Conservation (phyloP, 192 early-diverging fungal species). For the Coemansia erecta region DNA sequence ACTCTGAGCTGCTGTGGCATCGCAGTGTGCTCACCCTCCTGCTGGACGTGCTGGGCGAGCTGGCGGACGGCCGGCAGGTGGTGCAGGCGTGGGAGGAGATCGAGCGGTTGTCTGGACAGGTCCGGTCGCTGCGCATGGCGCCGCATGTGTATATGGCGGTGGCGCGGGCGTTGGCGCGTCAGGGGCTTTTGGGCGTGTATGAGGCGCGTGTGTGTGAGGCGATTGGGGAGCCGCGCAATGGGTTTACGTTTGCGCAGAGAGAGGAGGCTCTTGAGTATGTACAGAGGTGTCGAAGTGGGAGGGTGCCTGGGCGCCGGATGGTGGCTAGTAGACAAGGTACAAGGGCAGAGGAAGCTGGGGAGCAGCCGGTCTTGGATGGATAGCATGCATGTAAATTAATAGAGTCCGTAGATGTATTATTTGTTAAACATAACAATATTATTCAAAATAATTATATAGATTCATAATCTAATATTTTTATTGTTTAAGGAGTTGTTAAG, state of each 20-base stretch:
- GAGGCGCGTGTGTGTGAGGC: constrained; percentile 17
- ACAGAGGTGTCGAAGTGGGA: constrained; percentile 1
- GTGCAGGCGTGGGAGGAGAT: constrained; percentile 40
- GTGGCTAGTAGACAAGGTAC: no score
- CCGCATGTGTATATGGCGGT: constrained; percentile 43
- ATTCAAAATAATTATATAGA: no score
- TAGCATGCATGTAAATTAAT: no score
- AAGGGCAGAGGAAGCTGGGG: background rate
- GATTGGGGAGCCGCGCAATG: constrained; percentile 23
- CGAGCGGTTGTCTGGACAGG: constrained; percentile 7
- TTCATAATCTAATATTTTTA: no score
- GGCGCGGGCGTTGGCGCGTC: constrained; percentile 39
- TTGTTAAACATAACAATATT: no score
- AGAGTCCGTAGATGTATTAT: no score
- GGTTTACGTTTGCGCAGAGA: constrained; percentile 27
- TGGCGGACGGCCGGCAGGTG: constrained; percentile 19
- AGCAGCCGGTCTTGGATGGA: background rate
- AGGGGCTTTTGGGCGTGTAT: constrained; percentile 18
- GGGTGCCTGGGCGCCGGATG: no score
- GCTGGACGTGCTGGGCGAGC: constrained; percentile 29
- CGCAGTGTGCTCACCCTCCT: constrained; percentile 21
- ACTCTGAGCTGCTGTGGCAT: constrained; percentile 44
- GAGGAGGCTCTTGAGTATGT: constrained; percentile 27
- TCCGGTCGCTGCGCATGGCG: constrained; percentile 28
- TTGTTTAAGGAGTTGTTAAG: no score